Evolutionary conservation across 192 early-diverging fungal genomes (phyloP).

Genomic region (Coemansia reversa): DNA sequence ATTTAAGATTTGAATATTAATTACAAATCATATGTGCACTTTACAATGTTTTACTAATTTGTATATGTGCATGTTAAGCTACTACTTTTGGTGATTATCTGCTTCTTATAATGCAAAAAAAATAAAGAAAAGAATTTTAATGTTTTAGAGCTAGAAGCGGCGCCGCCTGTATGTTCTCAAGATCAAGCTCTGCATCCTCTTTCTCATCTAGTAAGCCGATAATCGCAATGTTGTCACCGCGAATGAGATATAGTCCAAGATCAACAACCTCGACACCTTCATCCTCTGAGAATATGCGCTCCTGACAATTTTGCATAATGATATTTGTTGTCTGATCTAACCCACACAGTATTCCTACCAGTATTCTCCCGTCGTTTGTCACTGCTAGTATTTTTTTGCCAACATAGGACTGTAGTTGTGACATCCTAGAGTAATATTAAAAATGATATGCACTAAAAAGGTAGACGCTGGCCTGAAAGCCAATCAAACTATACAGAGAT

Average conservation of each 20-base stretch:
- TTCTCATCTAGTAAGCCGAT: conserved; percentile 50
- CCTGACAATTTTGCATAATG: conserved; percentile 53
- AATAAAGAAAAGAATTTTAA: conserved; percentile 6
- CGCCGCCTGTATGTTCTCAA: conserved; percentile 21
- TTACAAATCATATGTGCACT: conserved; percentile 3
- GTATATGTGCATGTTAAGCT: neutral
- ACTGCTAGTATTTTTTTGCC: conserved; percentile 37
- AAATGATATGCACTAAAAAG: neutral
- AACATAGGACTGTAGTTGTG: conserved; percentile 48
- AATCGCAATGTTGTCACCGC: conserved; percentile 56
- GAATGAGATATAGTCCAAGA: conserved; percentile 56
- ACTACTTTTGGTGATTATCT: neutral
- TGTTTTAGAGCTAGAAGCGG: conserved; percentile 31
- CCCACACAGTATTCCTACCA: conserved; percentile 54
- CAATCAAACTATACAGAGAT: too few relatives aligned
- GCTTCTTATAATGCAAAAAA: neutral
- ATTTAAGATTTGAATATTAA: neutral
- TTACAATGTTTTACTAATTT: neutral
- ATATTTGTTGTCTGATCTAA: conserved; percentile 58
- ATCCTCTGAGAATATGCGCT: conserved; percentile 56
- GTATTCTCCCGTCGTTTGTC: conserved; percentile 48
- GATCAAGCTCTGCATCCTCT: conserved; percentile 33
- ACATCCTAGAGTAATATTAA: conserved; percentile 18
- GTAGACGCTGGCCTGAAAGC: neutral
- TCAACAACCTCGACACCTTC: conserved; percentile 55